A percentile compares a stretch with the other conserved stretches of the same genome.
These are phyloP conservation scores for Raffaelea ambrosiae DNA, from an alignment of 2,329 filamentous ascomycete genomes.

Conservation along the genomic window DNA sequence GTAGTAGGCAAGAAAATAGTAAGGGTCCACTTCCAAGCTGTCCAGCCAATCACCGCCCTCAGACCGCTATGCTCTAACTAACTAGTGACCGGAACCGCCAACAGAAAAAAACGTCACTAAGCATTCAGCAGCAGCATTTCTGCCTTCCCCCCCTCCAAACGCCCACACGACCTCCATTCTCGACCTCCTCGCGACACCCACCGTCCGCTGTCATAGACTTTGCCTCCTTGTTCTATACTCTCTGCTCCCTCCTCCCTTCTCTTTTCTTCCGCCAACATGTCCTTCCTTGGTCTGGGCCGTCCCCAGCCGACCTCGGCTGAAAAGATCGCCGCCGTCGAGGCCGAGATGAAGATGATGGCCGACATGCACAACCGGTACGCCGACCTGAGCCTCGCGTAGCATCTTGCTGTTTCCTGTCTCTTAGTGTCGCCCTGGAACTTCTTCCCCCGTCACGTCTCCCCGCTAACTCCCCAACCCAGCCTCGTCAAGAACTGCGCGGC, in stretches of 20 bases:
- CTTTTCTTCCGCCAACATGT: constrained; percentile 8
- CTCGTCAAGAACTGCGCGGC: constrained; percentile 81
- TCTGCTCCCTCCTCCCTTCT: not conserved
- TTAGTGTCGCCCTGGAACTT: not conserved
- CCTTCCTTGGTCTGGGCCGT: constrained; percentile 33
- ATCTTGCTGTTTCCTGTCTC: constrained; percentile 6
- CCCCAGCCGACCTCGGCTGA: constrained; percentile 89
- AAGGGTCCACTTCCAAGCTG: not conserved
- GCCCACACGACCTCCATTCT: too few relatives aligned
- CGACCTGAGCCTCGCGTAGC: not conserved
- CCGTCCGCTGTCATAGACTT: not conserved
- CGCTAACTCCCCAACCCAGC: constrained; percentile 33
- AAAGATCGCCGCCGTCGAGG: constrained; percentile 94
- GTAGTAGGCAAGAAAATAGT: too few relatives aligned
- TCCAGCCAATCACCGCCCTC: not conserved
- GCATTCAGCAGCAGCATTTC: not conserved
- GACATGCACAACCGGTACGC: constrained; percentile 97
- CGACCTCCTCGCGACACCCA: not conserved
- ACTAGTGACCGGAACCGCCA: too few relatives aligned
- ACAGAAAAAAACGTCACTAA: not conserved
- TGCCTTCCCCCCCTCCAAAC: not conserved
- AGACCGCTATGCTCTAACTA: too few relatives aligned
- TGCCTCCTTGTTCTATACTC: not conserved
- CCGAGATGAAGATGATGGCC: constrained; percentile 89
- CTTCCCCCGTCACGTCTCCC: not conserved